phyloP scores from a whole-genome alignment of 2,329 filamentous ascomycete genomes.

The Aspergillus pseudonomiae region DNA sequence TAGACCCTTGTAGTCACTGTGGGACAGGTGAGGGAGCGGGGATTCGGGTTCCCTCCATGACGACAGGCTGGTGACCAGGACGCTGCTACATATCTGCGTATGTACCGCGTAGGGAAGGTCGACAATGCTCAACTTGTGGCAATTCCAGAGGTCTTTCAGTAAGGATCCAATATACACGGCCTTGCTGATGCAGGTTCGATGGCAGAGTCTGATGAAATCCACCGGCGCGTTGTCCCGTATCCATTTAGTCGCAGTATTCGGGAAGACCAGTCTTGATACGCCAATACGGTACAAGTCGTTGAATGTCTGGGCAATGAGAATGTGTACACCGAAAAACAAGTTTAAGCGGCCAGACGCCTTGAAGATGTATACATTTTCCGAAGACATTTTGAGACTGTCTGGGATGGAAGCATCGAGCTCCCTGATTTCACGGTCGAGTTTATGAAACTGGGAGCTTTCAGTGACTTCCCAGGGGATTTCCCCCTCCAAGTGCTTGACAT shows the following conservation, averaged over 20 bases:
- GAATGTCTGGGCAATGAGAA: not conserved
- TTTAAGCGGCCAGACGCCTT: not conserved
- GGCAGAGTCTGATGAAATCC: constrained; percentile 2
- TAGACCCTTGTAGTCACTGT: not conserved
- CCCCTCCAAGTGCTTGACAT: constrained; percentile 6
- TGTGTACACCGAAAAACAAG: not conserved
- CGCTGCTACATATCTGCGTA: not conserved
- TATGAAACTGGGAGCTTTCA: not conserved
- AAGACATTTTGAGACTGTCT: not conserved
- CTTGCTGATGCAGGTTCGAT: constrained; percentile 2
- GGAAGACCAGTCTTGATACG: not conserved
- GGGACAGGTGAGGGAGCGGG: not conserved
- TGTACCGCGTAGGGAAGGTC: not conserved
- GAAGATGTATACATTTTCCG: not conserved
- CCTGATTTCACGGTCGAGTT: not conserved
- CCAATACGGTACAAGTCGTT: not conserved
- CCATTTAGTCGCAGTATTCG: not conserved
- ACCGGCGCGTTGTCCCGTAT: not conserved
- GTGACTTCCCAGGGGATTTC: constrained; percentile 8
- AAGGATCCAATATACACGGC: constrained; percentile 3
- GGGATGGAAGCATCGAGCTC: not conserved
- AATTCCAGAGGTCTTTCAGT: constrained; percentile 4
- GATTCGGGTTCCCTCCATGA: not conserved
- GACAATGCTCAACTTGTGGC: not conserved
- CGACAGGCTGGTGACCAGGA: not conserved